These are phyloP conservation scores for Starmerella apicola DNA, from an alignment of 805 yeast species.

Conservation along the genomic window DNA sequence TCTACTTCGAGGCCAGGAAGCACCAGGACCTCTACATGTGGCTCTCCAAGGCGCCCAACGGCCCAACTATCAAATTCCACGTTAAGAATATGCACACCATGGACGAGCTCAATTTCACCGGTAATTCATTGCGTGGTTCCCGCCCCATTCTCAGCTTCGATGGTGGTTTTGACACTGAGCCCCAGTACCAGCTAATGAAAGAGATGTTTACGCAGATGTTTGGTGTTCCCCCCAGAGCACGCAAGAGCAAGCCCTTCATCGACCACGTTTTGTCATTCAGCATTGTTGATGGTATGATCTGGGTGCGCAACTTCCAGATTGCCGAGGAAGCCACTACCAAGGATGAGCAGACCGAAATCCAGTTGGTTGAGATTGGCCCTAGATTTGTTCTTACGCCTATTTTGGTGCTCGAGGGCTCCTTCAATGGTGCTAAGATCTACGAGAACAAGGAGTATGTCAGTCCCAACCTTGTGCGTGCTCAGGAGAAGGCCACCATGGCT, in stretches of 20 bases:
- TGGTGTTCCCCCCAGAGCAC: slow-evolving; percentile 90
- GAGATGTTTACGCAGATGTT: slow-evolving; percentile 72
- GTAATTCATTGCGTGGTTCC: slow-evolving; percentile 90
- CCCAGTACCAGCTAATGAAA: slow-evolving; percentile 64
- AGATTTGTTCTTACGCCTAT: slow-evolving; percentile 87
- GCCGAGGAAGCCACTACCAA: slow-evolving; percentile 37
- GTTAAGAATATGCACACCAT: slow-evolving; percentile 90
- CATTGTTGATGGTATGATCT: slow-evolving; percentile 82
- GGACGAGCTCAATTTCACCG: slow-evolving; percentile 92
- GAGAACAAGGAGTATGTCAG: slow-evolving; percentile 95
- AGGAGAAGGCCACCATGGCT: slow-evolving; percentile 67
- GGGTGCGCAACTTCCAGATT: slow-evolving; percentile 93
- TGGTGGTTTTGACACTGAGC: slow-evolving; percentile 52
- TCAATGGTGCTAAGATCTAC: slow-evolving; percentile 94
- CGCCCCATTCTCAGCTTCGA: slow-evolving; percentile 90
- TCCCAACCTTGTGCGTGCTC: slow-evolving; percentile 91
- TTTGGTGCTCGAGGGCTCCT: slow-evolving; percentile 87
- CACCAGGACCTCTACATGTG: slow-evolving; percentile 91
- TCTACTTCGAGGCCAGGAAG: slow-evolving; percentile 91
- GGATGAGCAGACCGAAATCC: slow-evolving; percentile 41
- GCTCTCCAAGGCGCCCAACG: slow-evolving; percentile 94
- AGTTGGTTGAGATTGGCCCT: slow-evolving; percentile 91
- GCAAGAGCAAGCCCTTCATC: slow-evolving; percentile 85
- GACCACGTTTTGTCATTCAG: slow-evolving; percentile 93
- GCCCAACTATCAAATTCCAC: slow-evolving; percentile 90